Base-by-base conservation (phyloP, 2,329 filamentous ascomycete species). In the Gnomoniopsis sp. region DNA sequence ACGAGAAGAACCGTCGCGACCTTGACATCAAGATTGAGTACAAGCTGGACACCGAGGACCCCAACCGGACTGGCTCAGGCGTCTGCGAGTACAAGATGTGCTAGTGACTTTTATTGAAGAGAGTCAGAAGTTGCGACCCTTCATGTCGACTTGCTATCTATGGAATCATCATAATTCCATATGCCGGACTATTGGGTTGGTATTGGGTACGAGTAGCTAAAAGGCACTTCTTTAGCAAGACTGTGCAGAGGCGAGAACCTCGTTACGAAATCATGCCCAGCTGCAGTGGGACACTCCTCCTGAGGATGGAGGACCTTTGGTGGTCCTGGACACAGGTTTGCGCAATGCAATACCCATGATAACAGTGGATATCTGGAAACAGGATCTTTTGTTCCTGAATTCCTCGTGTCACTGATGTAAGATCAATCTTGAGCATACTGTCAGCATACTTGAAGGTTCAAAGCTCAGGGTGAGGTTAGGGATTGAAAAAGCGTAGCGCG, bases 1-100 rank as follows among this genome's bases (percentile, higher is more conserved):
- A 96, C 73, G 83, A 89, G 64, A 93, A 95, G 84, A 98, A 99
- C 81, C 88, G 89, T 74, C 88, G 95, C 65, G 95, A 99, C 73
- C 82, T 99, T 57, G 95, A 99, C 75, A 96, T 99, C 71, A 86
- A 84, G 69, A 85, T 99, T 70, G 80, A 86, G 49, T 98, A 98
- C 78, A 82, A 86, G 69, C 84, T 97, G 54, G 83, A 91, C 69
- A 90, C 92, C 3, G 76, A 86, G 26, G 93, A 98, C 71, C 74
- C 77, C 34, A 88, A 82, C 63, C 85, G 95, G 65, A 77, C 79
- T 60, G 85, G 86, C 4, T 75, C 86, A 69, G 93, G 92, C 57
- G 72, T 77, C 63, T 90, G 88, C 74, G 81, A 86, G 66, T 99
- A 97, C 82, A 93, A 88, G 76, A 88, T 88, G 85, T 88, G 85